A percentile compares a stretch with the other conserved stretches of the same genome.
Evolutionary conservation across 768 basidiomycete species (phyloP).

Genomic region (Amanita pseudoporphyria): DNA sequence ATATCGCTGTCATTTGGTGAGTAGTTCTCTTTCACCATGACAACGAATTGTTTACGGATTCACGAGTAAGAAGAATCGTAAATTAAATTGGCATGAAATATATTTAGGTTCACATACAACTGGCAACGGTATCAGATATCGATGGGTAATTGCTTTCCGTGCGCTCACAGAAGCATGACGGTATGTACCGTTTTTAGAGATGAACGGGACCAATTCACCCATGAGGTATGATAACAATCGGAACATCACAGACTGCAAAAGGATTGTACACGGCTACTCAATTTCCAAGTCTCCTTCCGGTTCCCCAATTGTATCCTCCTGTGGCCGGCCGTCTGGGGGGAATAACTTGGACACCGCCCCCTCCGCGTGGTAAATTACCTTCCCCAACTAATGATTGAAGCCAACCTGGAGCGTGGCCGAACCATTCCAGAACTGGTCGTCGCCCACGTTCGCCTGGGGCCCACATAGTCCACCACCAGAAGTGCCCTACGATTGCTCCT

Average conservation of each 20-base stretch:
- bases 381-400: conserved; percentile 41
- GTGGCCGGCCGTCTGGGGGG: conserved; percentile 34
- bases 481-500: conserved; percentile 69
- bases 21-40: no score
- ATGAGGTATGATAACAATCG: neutral
- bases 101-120: no score
- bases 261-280: neutral
- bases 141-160: no score
- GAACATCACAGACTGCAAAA: neutral
- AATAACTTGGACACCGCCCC: conserved; percentile 46
- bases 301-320: conserved; percentile 37
- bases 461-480: conserved; percentile 75
- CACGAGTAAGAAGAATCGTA: no score
- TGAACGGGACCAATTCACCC: no score
- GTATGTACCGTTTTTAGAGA: no score
- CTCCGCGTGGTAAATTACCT: conserved; percentile 17
- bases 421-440: conserved; percentile 28
- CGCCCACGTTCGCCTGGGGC: conserved; percentile 31
- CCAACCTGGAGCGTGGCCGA: conserved; percentile 52
- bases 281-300: conserved; percentile 33
- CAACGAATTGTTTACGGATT: no score
- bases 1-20: no score
- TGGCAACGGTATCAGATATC: no score
- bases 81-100: no score
- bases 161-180: no score